A percentile compares a stretch with the other conserved stretches of the same genome.
phyloP scores from a whole-genome alignment of 306 rosid genomes.

The Fagus crenata region DNA sequence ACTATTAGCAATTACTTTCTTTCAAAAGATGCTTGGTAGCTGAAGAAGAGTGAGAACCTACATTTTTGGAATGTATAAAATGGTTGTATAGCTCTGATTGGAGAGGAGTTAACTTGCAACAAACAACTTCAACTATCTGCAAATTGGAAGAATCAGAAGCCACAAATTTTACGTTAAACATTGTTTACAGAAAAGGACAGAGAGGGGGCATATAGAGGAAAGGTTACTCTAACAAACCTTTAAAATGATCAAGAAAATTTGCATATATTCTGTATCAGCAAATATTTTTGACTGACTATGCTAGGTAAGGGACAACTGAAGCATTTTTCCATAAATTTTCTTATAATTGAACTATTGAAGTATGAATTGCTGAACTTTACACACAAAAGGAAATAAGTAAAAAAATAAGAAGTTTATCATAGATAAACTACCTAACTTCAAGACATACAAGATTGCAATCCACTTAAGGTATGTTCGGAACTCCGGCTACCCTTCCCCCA shows the following conservation, averaged over 20 bases:
- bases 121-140: constrained; percentile 95
- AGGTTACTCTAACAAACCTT: constrained; percentile 4
- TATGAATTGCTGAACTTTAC: neutral
- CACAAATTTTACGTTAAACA: constrained; percentile 1
- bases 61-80: constrained; percentile 88
- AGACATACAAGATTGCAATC: neutral
- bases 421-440: neutral
- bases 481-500: too few species aligned
- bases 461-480: too few species aligned
- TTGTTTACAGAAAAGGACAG: neutral
- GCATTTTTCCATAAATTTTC: too few species aligned
- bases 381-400: neutral
- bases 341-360: neutral
- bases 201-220: neutral
- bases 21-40: constrained; percentile 15
- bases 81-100: constrained; percentile 87
- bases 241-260: neutral
- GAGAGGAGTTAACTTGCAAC: constrained; percentile 94
- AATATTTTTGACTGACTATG: neutral
- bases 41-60: constrained; percentile 44
- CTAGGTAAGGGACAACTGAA: constrained; percentile 1
- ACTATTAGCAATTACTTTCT: neutral
- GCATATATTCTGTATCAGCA: neutral
- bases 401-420: neutral
- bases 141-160: constrained; percentile 25